phyloP scores from a whole-genome alignment of 208 protist species.

The Trypanosoma rangeli region DNA sequence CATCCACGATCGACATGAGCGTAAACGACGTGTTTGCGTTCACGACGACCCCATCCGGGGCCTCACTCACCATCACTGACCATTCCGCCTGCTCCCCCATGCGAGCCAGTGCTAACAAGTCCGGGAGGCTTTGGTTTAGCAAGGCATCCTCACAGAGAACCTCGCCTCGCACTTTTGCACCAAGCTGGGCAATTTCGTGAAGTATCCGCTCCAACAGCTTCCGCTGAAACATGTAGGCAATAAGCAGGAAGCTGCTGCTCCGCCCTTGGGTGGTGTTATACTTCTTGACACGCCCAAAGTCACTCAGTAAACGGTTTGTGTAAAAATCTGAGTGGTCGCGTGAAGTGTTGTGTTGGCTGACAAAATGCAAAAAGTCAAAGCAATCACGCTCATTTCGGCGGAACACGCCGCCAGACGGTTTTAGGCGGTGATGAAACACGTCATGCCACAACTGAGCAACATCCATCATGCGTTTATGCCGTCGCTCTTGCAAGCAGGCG shows the following conservation, averaged over 20 bases:
- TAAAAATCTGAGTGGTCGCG: slow-evolving; percentile 31
- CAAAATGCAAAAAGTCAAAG: slow-evolving; percentile 31
- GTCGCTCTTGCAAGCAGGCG: background rate
- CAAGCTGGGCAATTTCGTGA: slow-evolving; percentile 25
- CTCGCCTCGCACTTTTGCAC: slow-evolving; percentile 11
- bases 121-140: slow-evolving; percentile 13
- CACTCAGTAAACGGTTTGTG: slow-evolving; percentile 35
- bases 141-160: slow-evolving; percentile 30
- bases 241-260: slow-evolving; percentile 23
- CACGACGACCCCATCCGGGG: background rate
- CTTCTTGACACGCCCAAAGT: slow-evolving; percentile 34
- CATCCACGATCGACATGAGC: slow-evolving; percentile 2
- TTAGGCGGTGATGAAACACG: slow-evolving; percentile 34
- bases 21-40: background rate
- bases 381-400: slow-evolving; percentile 24
- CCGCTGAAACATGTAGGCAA: slow-evolving; percentile 34
- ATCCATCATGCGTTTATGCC: slow-evolving; percentile 4
- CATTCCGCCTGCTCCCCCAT: slow-evolving; percentile 15
- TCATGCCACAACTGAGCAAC: slow-evolving; percentile 34
- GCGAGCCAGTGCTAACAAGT: slow-evolving; percentile 24
- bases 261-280: slow-evolving; percentile 18
- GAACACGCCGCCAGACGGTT: slow-evolving; percentile 30
- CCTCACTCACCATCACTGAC: slow-evolving; percentile 17
- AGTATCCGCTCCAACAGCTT: slow-evolving; percentile 32
- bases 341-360: slow-evolving; percentile 27